phyloP scores from a whole-genome alignment of 2,329 filamentous ascomycete genomes.

The Aspergillus sp. region DNA sequence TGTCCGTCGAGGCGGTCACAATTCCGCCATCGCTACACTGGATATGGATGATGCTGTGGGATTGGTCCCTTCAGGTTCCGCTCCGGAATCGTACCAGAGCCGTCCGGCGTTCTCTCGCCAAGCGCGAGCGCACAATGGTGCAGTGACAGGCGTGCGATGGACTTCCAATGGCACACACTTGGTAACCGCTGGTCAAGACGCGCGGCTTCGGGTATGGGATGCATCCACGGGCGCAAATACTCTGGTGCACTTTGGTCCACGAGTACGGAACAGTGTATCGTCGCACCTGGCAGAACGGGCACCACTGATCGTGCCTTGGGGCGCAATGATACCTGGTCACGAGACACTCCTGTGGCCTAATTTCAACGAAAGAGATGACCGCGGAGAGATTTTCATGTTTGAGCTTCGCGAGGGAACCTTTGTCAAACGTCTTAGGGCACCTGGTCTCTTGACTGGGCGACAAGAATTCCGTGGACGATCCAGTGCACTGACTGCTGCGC shows the following conservation, averaged over 20 bases:
- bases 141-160: slow-evolving; percentile 83
- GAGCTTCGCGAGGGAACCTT: slow-evolving; percentile 73
- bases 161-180: slow-evolving; percentile 73
- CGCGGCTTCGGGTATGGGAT: slow-evolving; percentile 83
- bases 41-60: slow-evolving; percentile 82
- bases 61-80: slow-evolving; percentile 41
- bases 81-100: slow-evolving; percentile 19
- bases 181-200: slow-evolving; percentile 77
- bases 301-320: slow-evolving; percentile 60
- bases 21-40: slow-evolving; percentile 68
- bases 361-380: slow-evolving; percentile 60
- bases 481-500: slow-evolving; percentile 49
- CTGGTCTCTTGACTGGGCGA: slow-evolving; percentile 45
- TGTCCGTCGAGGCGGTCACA: slow-evolving; percentile 64
- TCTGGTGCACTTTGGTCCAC: slow-evolving; percentile 79
- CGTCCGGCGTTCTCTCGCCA: slow-evolving; percentile 41
- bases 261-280: slow-evolving; percentile 63
- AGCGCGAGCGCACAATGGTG: slow-evolving; percentile 66
- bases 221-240: slow-evolving; percentile 76
- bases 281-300: slow-evolving; percentile 56
- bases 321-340: slow-evolving; percentile 51
- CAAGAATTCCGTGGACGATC: slow-evolving; percentile 35
- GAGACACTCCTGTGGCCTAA: slow-evolving; percentile 80
- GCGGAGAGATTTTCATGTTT: slow-evolving; percentile 68
- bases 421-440: slow-evolving; percentile 65